Evolutionary conservation across 108 stramenopile species (phyloP).

Genomic region (Cyclotella atomus): DNA sequence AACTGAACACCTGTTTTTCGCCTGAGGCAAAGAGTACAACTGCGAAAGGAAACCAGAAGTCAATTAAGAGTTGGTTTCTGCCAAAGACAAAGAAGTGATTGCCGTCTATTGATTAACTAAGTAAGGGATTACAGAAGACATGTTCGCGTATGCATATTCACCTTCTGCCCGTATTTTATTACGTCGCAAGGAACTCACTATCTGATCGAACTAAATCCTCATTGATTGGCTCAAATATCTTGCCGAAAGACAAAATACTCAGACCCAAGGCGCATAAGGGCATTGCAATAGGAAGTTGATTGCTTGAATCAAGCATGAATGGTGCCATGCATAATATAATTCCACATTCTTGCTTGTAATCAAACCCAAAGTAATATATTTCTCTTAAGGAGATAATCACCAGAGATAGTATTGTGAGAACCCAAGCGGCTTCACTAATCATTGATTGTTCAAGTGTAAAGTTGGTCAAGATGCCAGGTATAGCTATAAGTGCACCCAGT

Average conservation of each 20-base stretch:
- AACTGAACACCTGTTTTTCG: no score
- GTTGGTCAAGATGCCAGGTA: not conserved
- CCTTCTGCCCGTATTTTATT: no score
- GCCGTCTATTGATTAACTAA: not conserved
- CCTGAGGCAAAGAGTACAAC: no score
- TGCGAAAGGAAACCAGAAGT: conserved; percentile 35
- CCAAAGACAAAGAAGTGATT: conserved; percentile 22
- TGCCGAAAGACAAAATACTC: conserved; percentile 10
- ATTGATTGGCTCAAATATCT: conserved; percentile 16
- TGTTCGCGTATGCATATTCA: no score
- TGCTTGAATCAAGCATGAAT: conserved; percentile 4
- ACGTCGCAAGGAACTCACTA: conserved; percentile 19
- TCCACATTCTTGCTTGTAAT: conserved; percentile 20
- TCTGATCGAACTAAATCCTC: conserved; percentile 12
- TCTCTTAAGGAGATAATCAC: conserved; percentile 6
- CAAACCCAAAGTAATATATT: conserved; percentile 15
- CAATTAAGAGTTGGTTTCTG: conserved; percentile 44
- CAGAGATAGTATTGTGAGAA: conserved; percentile 10
- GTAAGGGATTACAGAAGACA: no score
- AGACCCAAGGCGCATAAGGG: conserved; percentile 21
- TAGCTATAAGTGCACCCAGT: not conserved
- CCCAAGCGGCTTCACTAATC: not conserved
- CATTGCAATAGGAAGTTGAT: not conserved
- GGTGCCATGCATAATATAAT: not conserved
- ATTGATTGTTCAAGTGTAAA: not conserved